These are phyloP conservation scores for Cicer yamashitae DNA, from an alignment of 306 rosid genomes.

Conservation along the genomic window DNA sequence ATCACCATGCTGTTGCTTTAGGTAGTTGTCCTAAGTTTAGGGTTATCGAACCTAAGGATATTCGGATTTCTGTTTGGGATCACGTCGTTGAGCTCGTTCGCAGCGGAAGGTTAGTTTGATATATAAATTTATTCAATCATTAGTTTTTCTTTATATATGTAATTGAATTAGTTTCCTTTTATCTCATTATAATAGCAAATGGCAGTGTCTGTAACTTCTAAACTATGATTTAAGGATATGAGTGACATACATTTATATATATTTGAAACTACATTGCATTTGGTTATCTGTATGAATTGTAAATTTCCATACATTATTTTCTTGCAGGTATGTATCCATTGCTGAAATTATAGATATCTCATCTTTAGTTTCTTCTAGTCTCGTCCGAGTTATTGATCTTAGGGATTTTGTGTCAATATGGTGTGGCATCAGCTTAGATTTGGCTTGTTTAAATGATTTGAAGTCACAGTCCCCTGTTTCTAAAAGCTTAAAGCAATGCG, in stretches of 20 bases:
- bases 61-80: constrained; percentile 78
- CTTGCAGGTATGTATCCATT: constrained; percentile 79
- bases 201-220: not conserved
- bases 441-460: constrained; percentile 55
- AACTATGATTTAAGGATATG: constrained; percentile 7
- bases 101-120: constrained; percentile 57
- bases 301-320: constrained; percentile 12
- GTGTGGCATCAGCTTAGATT: constrained; percentile 69
- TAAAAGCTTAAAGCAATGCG: constrained; percentile 66
- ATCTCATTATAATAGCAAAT: not conserved
- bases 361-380: constrained; percentile 63
- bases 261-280: constrained; percentile 13
- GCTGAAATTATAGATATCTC: constrained; percentile 76
- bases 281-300: constrained; percentile 3
- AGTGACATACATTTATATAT: constrained; percentile 1
- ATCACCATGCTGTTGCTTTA: constrained; percentile 85
- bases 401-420: constrained; percentile 74
- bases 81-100: constrained; percentile 69
- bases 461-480: constrained; percentile 46
- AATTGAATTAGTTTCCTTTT: not conserved
- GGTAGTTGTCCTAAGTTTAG: constrained; percentile 94
- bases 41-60: constrained; percentile 56
- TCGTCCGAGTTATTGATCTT: constrained; percentile 67
- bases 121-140: not conserved
- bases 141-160: not conserved